Evolutionary conservation across 257 asterid genomes (phyloP).

Genomic region (Eucommia ulmoides): DNA sequence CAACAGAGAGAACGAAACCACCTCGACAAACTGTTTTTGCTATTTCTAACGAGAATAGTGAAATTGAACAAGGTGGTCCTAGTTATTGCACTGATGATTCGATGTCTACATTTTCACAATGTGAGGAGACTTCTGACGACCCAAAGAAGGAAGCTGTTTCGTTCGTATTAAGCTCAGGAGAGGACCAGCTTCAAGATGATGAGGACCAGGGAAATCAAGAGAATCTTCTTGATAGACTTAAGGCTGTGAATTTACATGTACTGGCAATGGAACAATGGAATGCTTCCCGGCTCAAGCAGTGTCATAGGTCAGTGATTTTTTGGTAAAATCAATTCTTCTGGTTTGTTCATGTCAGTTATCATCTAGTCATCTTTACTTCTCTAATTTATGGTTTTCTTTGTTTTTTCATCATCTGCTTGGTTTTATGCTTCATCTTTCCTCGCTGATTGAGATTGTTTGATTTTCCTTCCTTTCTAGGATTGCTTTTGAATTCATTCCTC

Average conservation of each 20-base stretch:
- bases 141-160: slow-evolving; percentile 14
- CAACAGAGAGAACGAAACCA: slow-evolving; percentile 15
- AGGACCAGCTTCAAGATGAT: slow-evolving; percentile 16
- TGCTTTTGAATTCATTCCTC: too few relatives aligned
- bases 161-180: slow-evolving; percentile 20
- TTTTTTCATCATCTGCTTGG: too few relatives aligned
- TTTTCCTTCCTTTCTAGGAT: too few relatives aligned
- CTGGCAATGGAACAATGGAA: slow-evolving; percentile 83
- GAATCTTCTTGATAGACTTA: slow-evolving; percentile 46
- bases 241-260: slow-evolving; percentile 55
- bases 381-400: too few relatives aligned
- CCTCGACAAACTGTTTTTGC: slow-evolving; percentile 25
- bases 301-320: slow-evolving; percentile 32
- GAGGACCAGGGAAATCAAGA: slow-evolving; percentile 26
- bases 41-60: slow-evolving; percentile 27
- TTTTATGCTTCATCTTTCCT: too few relatives aligned
- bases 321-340: too few relatives aligned
- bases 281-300: slow-evolving; percentile 38
- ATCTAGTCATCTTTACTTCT: too few relatives aligned
- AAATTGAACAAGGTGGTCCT: slow-evolving; percentile 22
- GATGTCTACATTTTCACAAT: slow-evolving; percentile 16
- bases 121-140: slow-evolving; percentile 11
- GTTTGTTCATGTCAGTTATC: too few relatives aligned
- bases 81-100: slow-evolving; percentile 27
- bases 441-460: too few relatives aligned